Base-by-base conservation (phyloP, 2,329 filamentous ascomycete genomes). In the Coleophoma cylindrospora region DNA sequence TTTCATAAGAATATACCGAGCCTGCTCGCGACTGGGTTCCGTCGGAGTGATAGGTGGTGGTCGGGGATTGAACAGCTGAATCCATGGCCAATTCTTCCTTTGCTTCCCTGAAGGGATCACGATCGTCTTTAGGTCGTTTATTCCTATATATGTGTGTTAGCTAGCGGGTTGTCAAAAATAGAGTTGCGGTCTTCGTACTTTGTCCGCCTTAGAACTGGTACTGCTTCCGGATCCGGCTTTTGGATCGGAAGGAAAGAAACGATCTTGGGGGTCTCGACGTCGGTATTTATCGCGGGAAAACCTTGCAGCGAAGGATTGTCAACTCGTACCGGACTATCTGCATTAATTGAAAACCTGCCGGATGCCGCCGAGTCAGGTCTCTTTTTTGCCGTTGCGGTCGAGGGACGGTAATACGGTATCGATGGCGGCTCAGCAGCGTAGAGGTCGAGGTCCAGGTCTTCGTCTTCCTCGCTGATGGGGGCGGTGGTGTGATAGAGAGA, bases 1-100 rank as follows among this genome's bases (percentile, higher is more conserved):
- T 65, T 41, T 62, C 59, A 22, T 54, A 59, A 2, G 61, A 63
- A 13, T 48, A 50, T n/a, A 54, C 49, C 2, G 61, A 62, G 32
- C 40, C 33, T 9, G 46, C 51, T 53, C 50, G 53, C 17, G 61
- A 63, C 11, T 45, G 38, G 7, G 60, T 54, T 34, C 55, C n/a
- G 17, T 43, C 15, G 14, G 40, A 43, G 12, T 27, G 41, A n/a
- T 27, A 33, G 11, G 22, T 15, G 15, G 12, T n/a, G 7, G n/a
- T 44, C 6, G 41, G 41, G n/a, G 41, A 44, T 27, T 44, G 41
- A 5, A 43, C 22, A 8, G 12, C 12, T 6, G 21, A 22, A 11
- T 44, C 41, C 41, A 44, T 44, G 11, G 27, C 27, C n/a, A 21
- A 14, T 9, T 44, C 21, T n/a, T 44, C n/a, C 13, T 44, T 27